A percentile compares a stretch with the other conserved stretches of the same genome.
phyloP scores from a whole-genome alignment of 2,329 filamentous ascomycete species.

The Ophiostoma sp. region DNA sequence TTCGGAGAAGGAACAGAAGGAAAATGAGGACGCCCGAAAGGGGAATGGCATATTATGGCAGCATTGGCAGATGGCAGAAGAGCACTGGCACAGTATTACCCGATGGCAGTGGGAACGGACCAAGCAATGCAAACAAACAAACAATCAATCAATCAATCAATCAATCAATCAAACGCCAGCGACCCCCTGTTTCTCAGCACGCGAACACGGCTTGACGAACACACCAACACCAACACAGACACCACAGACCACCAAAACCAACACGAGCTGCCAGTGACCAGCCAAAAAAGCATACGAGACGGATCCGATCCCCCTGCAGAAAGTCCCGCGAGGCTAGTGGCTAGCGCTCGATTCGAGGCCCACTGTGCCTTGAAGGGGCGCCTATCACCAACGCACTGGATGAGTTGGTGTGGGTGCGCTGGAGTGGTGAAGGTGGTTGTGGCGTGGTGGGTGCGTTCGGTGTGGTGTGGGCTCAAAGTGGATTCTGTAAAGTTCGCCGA shows the following conservation, averaged over 20 bases:
- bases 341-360: conserved; percentile 12
- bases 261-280: not conserved
- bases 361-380: conserved; percentile 15
- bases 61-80: no score
- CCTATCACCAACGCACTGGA: conserved; percentile 10
- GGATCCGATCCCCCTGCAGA: conserved; percentile 13
- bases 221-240: not conserved
- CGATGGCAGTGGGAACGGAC: not conserved
- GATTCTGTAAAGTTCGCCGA: not conserved
- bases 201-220: not conserved
- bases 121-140: not conserved
- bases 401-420: not conserved
- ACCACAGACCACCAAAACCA: not conserved
- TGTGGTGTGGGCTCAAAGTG: not conserved
- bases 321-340: conserved; percentile 17
- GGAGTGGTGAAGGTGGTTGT: not conserved
- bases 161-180: not conserved
- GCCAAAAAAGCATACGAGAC: not conserved
- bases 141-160: no score
- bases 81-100: not conserved
- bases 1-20: not conserved
- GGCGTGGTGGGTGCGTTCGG: conserved; percentile 4
- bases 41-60: not conserved
- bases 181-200: no score
- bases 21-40: not conserved